These are phyloP conservation scores for Pseudogymnoascus sp. DNA, from an alignment of 2,329 filamentous ascomycete species.

Conservation along the genomic window DNA sequence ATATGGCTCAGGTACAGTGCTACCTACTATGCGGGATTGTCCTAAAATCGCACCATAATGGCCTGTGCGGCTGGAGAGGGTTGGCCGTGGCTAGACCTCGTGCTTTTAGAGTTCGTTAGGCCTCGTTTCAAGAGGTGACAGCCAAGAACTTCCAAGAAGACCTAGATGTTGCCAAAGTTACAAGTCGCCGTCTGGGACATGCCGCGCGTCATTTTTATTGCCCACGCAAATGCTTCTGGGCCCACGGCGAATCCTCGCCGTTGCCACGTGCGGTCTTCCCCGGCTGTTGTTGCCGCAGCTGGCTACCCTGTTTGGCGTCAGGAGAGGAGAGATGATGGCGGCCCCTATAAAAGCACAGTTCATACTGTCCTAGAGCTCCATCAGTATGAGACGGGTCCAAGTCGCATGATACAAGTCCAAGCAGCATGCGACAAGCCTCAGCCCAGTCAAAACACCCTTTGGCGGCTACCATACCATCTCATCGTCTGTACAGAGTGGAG, in stretches of 20 bases:
- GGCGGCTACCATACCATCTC: not conserved
- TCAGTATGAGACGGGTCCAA: not conserved
- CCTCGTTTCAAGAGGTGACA: not conserved
- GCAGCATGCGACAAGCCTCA: not conserved
- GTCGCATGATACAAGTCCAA: not conserved
- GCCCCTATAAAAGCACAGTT: not conserved
- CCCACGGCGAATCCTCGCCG: not conserved
- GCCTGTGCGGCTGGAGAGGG: not conserved
- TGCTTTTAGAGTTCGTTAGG: not conserved
- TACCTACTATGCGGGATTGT: not conserved
- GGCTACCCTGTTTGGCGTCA: not conserved
- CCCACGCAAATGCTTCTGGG: not conserved
- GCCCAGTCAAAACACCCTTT: not conserved
- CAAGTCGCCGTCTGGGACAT: not conserved
- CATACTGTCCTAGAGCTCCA: not conserved
- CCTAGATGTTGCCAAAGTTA: not conserved
- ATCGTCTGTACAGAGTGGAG: not conserved
- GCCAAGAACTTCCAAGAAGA: conserved; percentile 7
- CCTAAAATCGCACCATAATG: not conserved
- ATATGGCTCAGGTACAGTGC: not conserved
- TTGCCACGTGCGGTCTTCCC: not conserved
- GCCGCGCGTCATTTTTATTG: not conserved
- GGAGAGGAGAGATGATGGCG: not conserved
- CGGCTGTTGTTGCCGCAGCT: not conserved
- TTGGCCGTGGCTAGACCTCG: not conserved